Conservation (phyloP, 768 basidiomycete species). For the Lentinula boryana region DNA sequence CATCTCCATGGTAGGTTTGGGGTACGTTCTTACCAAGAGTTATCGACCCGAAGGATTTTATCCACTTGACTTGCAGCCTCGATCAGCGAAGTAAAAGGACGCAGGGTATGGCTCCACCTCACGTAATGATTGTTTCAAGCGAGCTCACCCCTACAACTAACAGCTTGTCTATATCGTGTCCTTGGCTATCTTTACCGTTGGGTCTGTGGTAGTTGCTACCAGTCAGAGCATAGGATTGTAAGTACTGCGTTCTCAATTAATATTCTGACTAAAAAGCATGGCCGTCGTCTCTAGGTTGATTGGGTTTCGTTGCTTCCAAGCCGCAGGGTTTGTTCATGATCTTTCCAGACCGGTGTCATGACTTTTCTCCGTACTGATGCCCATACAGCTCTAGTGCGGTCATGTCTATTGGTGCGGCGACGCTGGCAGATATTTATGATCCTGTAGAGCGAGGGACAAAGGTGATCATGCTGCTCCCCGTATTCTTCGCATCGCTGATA, state of each 20-base stretch:
- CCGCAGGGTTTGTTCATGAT: conserved; percentile 43
- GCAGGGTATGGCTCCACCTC: conserved; percentile 43
- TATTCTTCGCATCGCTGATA: not conserved
- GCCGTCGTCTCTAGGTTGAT: conserved; percentile 33
- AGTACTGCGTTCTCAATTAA: conserved; percentile 11
- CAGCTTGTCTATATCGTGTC: conserved; percentile 52
- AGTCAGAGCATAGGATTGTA: conserved; percentile 46
- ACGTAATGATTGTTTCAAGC: not conserved
- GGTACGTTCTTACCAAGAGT: not conserved
- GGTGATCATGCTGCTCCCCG: conserved; percentile 14
- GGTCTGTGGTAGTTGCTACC: conserved; percentile 50
- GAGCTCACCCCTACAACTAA: not conserved
- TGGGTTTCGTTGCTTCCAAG: conserved; percentile 65
- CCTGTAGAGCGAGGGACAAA: conserved; percentile 67
- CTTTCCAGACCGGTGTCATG: not conserved
- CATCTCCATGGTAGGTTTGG: not conserved
- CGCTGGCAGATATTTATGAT: conserved; percentile 75
- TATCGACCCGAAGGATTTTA: not conserved
- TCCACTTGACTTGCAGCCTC: not conserved
- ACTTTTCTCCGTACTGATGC: conserved; percentile 9
- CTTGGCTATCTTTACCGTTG: conserved; percentile 46
- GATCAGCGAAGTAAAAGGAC: conserved; percentile 69
- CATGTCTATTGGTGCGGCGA: conserved; percentile 68
- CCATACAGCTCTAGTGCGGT: conserved; percentile 54
- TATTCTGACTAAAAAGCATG: not conserved